Base-by-base conservation (phyloP, 495 filamentous ascomycete genomes). In the Astrothelium subdiscretum region DNA sequence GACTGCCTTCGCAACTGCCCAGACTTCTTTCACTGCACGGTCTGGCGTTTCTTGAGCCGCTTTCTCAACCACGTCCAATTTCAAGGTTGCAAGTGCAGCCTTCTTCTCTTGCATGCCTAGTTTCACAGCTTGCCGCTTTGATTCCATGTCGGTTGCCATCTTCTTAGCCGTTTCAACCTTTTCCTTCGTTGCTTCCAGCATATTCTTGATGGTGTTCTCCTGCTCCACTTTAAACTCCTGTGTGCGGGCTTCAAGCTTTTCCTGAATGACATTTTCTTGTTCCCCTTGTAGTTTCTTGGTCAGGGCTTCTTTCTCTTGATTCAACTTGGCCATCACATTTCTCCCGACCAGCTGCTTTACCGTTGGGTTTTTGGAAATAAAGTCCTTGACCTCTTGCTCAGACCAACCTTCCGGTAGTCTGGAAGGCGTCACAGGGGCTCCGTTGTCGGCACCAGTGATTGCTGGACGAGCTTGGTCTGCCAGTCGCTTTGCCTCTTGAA, bases 1-100 rank as follows among this genome's bases (percentile, higher is more conserved):
- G 38, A 79, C 71, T 20, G 79, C 80, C 67, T 84, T 89, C 0
- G 85, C 90, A 32, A 87, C 74, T 42, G 86, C 84, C 89, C 90
- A 97, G 0, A 96, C 91, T 70, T 95, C 90, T 12, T 74, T 78
- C 6, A 97, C 90, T 15, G 89, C 83, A 62, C 81, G 83, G 69
- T 91, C 77, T 1, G 92, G 92, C 0, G 90, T 95, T n/a, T 95
- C 88, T 27, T 78, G 79, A 0, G 87, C 91, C 18, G 90, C 91
- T 57, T 82, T 87, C 63, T 89, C 80, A 12, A 97, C 87, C 15
- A 90, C 81, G 11, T 87, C 83, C 26, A 95, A 65, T 76, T 92
- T 95, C 15, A 84, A 87, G 60, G 79, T 77, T 0, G 85, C 79
- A 24, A 73, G 76, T 69, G 81, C 85, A 63, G 73, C 73, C 68